Evolutionary conservation across 2,329 filamentous ascomycete genomes (phyloP), one percentile per base, ranked within the genome.

Genomic region (Calonectria pauciramosa): DNA sequence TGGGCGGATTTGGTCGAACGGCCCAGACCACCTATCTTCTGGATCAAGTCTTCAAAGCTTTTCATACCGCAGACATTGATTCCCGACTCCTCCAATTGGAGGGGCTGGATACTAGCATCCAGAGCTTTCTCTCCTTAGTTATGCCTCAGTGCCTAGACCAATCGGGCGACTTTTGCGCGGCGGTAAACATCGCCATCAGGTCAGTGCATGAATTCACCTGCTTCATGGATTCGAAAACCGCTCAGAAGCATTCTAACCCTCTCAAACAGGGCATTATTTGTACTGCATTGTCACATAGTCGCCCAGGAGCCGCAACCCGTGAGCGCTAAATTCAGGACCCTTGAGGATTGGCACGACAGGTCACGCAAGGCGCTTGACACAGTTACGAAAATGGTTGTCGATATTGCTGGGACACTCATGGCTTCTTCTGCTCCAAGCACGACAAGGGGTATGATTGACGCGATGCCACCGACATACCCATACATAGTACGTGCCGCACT

Each of bases 271-370:
- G n/a, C 54, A 2, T 34, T 68, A 20, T 68, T 63, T 32, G 20
- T 20, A 18, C 26, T 68, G 7, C 70, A 72, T 34, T 72, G 36
- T 38, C 70, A 68, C 38, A 68, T 72, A 10, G 26, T 72, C 18
- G 20, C 13, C 13, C 38, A 63, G 10, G 20, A 38, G n/a, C 18
- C 13, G 3, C 23, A 23, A 10, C 32, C 10, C 11, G 20, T 34
- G 3, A 44, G 18, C 1, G 32, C 20, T 14, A 26, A 16, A 3
- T 28, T 26, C 30, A 36, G 23, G 18, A 32, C 52, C 3, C 6
- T 68, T 2, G 64, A 30, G 2, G 51, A 44, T 8, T 64, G 41
- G 52, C 30, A n/a, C 1, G n/a, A 52, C n/a, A 13, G 32, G 20
- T 68, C 64, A 4, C 54, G 63, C 4, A 30, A 14, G 14, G 54